A percentile compares a stretch with the other conserved stretches of the same genome.
These are phyloP conservation scores for Fistulina hepatica DNA, from an alignment of 1,284 basidiomycete species.

Conservation along the genomic window DNA sequence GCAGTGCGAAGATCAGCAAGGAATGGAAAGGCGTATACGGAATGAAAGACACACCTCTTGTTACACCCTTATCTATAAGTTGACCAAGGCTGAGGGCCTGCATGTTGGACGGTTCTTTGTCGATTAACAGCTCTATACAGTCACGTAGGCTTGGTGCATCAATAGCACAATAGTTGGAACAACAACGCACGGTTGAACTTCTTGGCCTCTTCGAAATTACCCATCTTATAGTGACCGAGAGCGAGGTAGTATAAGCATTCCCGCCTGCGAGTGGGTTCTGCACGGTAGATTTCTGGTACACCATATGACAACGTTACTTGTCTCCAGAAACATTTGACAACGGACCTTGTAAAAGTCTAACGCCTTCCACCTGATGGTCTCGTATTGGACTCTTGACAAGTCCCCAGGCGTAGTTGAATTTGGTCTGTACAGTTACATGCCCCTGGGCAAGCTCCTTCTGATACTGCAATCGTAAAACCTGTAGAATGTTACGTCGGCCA, in stretches of 20 bases:
- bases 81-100: constrained; percentile 82
- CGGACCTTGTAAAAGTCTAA: constrained; percentile 83
- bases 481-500: constrained; percentile 7
- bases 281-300: constrained; percentile 80
- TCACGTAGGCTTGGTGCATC: neutral
- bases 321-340: constrained; percentile 4
- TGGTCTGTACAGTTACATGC: constrained; percentile 90
- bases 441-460: constrained; percentile 76
- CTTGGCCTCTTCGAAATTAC: constrained; percentile 88
- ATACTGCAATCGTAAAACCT: constrained; percentile 83
- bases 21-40: neutral
- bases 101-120: constrained; percentile 90
- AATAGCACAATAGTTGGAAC: neutral
- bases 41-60: constrained; percentile 51
- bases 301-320: constrained; percentile 1
- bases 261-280: constrained; percentile 77
- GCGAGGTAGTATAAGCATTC: constrained; percentile 98
- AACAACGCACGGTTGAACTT: constrained; percentile 77
- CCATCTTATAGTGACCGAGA: constrained; percentile 94
- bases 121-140: constrained; percentile 69
- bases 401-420: constrained; percentile 98
- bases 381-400: constrained; percentile 79
- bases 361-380: constrained; percentile 84
- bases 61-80: constrained; percentile 83
- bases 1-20: constrained; percentile 7